Evolutionary conservation across 2,329 filamentous ascomycete species (phyloP), one percentile per base, ranked within the genome.

Genomic region (Colletotrichum lindemuthianum): DNA sequence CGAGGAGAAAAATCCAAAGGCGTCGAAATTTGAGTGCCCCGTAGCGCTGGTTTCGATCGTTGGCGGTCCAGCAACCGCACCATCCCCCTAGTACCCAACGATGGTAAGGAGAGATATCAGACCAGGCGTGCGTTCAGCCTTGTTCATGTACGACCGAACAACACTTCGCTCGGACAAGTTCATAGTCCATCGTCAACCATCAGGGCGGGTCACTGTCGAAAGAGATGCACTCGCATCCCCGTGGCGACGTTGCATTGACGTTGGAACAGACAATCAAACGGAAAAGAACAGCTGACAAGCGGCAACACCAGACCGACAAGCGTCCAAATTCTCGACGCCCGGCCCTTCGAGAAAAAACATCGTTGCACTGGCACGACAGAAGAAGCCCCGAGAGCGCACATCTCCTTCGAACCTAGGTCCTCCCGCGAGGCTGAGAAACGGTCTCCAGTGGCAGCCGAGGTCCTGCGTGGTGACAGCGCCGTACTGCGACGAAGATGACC

Each of bases 231-330:
- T 60, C 10, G 50, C 43, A 54, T 60, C 56, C 15, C 47, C 37
- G 37, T 12, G n/a, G 36, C n/a, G 57, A 36, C 12, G 43, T 43
- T 50, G 45, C 49, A 45, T 15, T 60, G 61, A 60, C 45, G 24
- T 58, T 41, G 45, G 39, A 24, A 24, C 24, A 24, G 24, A 24
- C 24, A 24, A 1, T 24, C 24, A 24, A 24, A 24, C 24, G 32
- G 13, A 36, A 34, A 60, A 60, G 16, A 63, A 51, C 41, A 43
- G 36, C 24, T 63, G 55, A 59, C 60, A 63, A 10, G 15, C 36
- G 13, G 53, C 24, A 24, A 24, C 4, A 58, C 58, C 40, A 60
- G 55, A 52, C 54, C 40, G 3, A 24, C 24, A 24, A 24, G 24
- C 24, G 5, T 24, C 24, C 24, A 40, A 1, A 40, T 10, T 40